Conservation (phyloP, 441 rosid genomes). For the Sinapis alba region DNA sequence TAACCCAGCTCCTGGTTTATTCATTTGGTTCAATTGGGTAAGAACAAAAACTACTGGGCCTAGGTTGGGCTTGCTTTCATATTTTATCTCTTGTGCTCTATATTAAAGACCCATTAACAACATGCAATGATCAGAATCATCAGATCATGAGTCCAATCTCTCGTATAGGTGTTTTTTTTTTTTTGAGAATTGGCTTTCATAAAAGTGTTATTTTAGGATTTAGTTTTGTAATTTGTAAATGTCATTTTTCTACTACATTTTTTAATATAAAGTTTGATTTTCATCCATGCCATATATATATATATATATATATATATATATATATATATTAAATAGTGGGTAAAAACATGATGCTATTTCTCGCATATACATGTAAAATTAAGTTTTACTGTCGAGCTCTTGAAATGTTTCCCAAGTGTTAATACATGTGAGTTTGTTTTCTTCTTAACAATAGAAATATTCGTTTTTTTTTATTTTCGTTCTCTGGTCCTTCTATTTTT, state of each 20-base stretch:
- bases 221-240: neutral
- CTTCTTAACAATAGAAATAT: neutral
- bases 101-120: neutral
- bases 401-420: neutral
- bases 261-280: neutral
- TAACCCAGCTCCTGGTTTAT: neutral
- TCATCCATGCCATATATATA: too few relatives aligned
- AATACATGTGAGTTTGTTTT: neutral
- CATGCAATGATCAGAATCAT: neutral
- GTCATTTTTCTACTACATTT: neutral
- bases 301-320: too few relatives aligned
- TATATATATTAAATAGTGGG: neutral
- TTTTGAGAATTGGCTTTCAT: neutral
- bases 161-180: neutral
- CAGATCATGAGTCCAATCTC: neutral
- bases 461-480: neutral
- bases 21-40: neutral
- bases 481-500: neutral
- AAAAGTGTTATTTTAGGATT: neutral
- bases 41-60: neutral
- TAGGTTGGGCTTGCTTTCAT: neutral
- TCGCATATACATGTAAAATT: neutral
- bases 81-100: neutral
- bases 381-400: neutral
- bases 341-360: neutral